These are phyloP conservation scores for Penicillium samsonianum DNA, from an alignment of 495 filamentous ascomycete genomes.

Conservation along the genomic window DNA sequence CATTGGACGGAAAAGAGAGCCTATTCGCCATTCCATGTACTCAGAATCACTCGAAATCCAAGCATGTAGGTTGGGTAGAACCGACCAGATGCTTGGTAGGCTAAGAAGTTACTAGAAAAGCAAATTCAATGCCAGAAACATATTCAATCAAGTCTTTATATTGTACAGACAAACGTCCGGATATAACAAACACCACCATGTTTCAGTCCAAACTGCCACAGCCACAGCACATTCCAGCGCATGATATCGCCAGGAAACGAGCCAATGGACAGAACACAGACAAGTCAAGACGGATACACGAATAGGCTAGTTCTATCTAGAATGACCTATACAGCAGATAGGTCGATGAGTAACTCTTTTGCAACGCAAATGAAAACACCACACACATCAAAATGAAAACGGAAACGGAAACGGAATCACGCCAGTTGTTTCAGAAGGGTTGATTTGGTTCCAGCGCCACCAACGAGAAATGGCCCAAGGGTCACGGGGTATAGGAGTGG, in stretches of 20 bases:
- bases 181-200: conserved; percentile 2
- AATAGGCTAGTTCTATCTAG: conserved; percentile 9
- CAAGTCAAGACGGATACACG: neutral
- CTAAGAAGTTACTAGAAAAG: neutral
- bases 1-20: too few species aligned
- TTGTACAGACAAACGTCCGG: conserved; percentile 12
- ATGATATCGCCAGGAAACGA: conserved; percentile 11
- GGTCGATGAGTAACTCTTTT: conserved; percentile 31
- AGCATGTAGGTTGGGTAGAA: neutral
- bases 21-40: too few species aligned
- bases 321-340: conserved; percentile 46
- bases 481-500: conserved; percentile 33
- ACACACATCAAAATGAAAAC: conserved; percentile 32
- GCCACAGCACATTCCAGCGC: conserved; percentile 8
- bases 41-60: too few species aligned
- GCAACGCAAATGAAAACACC: conserved; percentile 32
- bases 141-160: conserved; percentile 13
- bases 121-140: conserved; percentile 1
- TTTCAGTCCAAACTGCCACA: neutral
- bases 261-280: neutral
- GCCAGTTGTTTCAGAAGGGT: conserved; percentile 20
- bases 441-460: conserved; percentile 21
- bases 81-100: neutral
- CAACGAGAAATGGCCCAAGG: conserved; percentile 24
- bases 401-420: conserved; percentile 27